Evolutionary conservation across 148 eudicot genomes (phyloP).

Genomic region (Mesembryanthemum crystallinum): DNA sequence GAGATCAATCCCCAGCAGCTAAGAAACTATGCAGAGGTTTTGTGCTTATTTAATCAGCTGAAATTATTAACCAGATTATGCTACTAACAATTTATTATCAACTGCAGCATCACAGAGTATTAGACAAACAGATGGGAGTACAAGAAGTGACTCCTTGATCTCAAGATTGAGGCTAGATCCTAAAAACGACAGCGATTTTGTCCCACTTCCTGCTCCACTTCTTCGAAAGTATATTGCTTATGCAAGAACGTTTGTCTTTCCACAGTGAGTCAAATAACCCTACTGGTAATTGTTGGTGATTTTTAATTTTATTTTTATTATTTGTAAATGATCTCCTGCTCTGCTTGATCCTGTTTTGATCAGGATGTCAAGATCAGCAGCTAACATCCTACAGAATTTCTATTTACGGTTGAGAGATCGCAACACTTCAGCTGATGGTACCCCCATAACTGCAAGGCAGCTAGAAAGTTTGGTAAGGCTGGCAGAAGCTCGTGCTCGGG

Average conservation of each 20-base stretch:
- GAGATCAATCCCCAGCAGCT: constrained; percentile 57
- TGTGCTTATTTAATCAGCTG: constrained; percentile 18
- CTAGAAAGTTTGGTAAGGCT: constrained; percentile 91
- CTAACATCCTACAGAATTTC: constrained; percentile 84
- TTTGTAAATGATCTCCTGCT: not conserved
- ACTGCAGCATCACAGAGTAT: constrained; percentile 47
- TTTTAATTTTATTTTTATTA: not conserved
- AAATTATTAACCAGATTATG: not conserved
- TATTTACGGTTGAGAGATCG: constrained; percentile 82
- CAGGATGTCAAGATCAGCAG: constrained; percentile 93
- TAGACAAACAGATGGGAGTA: constrained; percentile 35
- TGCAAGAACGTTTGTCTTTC: constrained; percentile 77
- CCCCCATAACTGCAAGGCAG: constrained; percentile 99
- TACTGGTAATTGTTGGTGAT: not conserved
- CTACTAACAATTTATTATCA: constrained; percentile 15
- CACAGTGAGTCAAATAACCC: constrained; percentile 47
- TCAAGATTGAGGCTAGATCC: constrained; percentile 79
- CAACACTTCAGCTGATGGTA: constrained; percentile 88
- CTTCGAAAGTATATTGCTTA: constrained; percentile 89
- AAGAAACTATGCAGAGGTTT: constrained; percentile 70
- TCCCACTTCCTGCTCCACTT: constrained; percentile 80
- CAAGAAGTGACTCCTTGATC: constrained; percentile 47
- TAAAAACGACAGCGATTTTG: constrained; percentile 66
- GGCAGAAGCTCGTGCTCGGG: constrained; percentile 93
- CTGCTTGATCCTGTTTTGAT: constrained; percentile 15